Evolutionary conservation across 768 basidiomycete species (phyloP).

Genomic region (Mycena polygramma): DNA sequence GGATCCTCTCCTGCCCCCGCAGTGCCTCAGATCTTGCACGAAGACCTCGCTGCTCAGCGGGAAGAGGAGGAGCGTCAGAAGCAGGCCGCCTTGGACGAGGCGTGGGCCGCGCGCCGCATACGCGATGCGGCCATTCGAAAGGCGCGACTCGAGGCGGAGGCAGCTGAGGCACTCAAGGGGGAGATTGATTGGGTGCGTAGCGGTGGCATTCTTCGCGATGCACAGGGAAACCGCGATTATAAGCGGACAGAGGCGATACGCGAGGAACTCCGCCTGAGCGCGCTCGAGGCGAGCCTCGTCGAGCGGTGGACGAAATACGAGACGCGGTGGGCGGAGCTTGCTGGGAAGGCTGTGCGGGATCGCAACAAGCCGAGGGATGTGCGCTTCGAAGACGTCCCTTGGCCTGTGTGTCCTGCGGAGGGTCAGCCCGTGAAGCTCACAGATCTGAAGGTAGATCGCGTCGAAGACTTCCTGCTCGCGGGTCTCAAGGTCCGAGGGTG

Average conservation of each 20-base stretch:
- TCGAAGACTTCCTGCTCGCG: constrained; percentile 67
- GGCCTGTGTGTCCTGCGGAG: constrained; percentile 60
- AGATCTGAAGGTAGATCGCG: constrained; percentile 52
- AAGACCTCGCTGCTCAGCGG: constrained; percentile 16
- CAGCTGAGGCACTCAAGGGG: constrained; percentile 57
- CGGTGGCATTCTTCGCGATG: constrained; percentile 68
- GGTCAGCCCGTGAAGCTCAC: constrained; percentile 38
- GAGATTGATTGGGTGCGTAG: constrained; percentile 73
- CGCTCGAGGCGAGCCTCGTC: constrained; percentile 53
- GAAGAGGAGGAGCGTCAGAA: constrained; percentile 31
- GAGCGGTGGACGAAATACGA: constrained; percentile 70
- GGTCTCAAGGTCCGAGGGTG: constrained; percentile 57
- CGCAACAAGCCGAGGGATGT: constrained; percentile 39
- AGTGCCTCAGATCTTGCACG: not conserved
- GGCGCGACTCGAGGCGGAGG: constrained; percentile 48
- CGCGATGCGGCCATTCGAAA: constrained; percentile 35
- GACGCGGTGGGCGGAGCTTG: constrained; percentile 59
- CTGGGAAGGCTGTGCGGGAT: constrained; percentile 41
- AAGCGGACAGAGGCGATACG: constrained; percentile 63
- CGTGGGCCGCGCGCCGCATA: constrained; percentile 31
- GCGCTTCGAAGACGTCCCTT: constrained; percentile 70
- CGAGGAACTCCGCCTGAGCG: constrained; percentile 60
- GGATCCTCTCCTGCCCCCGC: not conserved
- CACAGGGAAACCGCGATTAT: constrained; percentile 61
- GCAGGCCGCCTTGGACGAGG: constrained; percentile 32